Evolutionary conservation across 176 grass and related monocot genomes (phyloP), one percentile per base, ranked within the genome.

Genomic region (Paspalum notatum): DNA sequence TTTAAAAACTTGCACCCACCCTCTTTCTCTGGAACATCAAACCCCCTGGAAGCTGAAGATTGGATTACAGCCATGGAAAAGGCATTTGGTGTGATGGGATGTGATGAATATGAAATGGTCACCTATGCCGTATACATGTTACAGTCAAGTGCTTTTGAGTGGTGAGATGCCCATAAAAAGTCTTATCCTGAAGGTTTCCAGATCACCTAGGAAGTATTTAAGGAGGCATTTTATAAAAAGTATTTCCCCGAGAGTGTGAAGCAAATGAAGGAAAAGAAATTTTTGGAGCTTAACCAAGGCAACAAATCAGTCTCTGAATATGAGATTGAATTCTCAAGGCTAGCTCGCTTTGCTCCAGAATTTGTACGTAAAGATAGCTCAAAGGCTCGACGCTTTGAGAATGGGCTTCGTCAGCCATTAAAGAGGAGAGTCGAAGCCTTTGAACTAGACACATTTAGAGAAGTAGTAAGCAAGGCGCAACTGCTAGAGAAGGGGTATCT

Each of bases 391-490:
- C 50, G 71, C 4, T 72, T 73, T 13, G 27, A 74, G 20, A 74
- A 32, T 41, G 51, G 51, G 2, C 12, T 74, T 55, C 51, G 71
- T 4, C 51, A 74, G 10, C 71, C 71, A 14, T 25, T 57, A 11
- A 74, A 74, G 18, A 4, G 49, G 4, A 6, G 17, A 0, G 37
- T 74, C 0, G 71, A 74, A 56, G 51, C 71, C 3, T 74, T 74
- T 55, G 71, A 74, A 38, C 9, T 74, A 22, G 53, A 54, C 39
- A 74, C 10, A 1, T 74, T 74, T 7, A 55, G 71, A 21, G 71
- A 53, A 3, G 71, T 56, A n/a, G 71, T 55, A 4, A 74, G 5
- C 3, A 13, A 48, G 2, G 9, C 10, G 3, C 46, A 48, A 13
- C 9, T 48, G 11, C 46, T 48, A 3, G 51, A 57, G 1, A 56